Evolutionary conservation across 257 asterid species (phyloP), one percentile per base, ranked within the genome.

Genomic region (Solanum corneliomulleri): DNA sequence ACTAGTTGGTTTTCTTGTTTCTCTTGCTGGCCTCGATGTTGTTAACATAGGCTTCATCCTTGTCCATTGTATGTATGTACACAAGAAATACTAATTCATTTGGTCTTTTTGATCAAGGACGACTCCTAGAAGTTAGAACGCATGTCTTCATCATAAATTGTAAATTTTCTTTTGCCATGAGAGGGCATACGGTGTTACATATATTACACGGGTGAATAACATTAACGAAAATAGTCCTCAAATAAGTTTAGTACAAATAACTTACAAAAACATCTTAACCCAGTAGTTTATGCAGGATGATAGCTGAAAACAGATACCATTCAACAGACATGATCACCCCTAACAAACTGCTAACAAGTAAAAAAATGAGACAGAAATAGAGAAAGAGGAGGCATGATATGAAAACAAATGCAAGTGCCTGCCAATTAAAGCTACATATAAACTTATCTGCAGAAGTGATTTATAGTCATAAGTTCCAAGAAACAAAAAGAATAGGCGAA

Each of bases 1-100:
- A 56, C 88, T 33, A 33, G 58, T 49, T 86, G 88, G 71, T 72
- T 86, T 72, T 29, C 84, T 69, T 72, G 84, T 29, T 72, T 86
- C 45, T 86, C 84, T 33, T 86, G 88, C 49, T 86, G 84, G 83
- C 83, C 88, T 13, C 88, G 88, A 25, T 86, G 88, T 42, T 86
- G 88, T 72, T 86, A 45, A 72, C 27, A 25, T 70, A 20, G 64
- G 68, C 44, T 85, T 70, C 29, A 47, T 71, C 49, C 18, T 14
- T 70, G 29, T 33, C 52, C 15, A 47, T 85, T 35, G 74, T 29
- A 49, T 47, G 56, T 27, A 25, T 23, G 74, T 76, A 76, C 33
- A 37, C 84, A 81, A 49, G 85, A 81, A 81, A 3, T 52, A 29
- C 69, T 29, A 18, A 81, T 18, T 18, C 44, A 49, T 81, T 16